These are phyloP conservation scores for Euryodendron excelsum DNA, from an alignment of 148 eudicot species.

Conservation along the genomic window DNA sequence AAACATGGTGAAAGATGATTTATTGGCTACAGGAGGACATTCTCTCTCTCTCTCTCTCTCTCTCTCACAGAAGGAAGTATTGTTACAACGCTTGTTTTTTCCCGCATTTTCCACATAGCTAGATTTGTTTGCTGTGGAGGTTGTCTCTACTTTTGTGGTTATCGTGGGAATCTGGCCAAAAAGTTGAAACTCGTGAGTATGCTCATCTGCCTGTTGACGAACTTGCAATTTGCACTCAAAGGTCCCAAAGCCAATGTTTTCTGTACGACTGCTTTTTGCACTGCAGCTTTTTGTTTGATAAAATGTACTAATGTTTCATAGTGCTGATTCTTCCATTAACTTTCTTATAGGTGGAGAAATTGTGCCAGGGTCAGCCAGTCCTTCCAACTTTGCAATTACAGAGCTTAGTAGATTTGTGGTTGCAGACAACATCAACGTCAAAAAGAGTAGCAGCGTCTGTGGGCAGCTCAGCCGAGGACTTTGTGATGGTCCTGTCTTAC, in stretches of 20 bases:
- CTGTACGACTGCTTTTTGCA: not conserved
- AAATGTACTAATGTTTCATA: not conserved
- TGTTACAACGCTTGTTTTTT: not conserved
- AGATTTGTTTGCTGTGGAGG: not conserved
- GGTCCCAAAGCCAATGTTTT: not conserved
- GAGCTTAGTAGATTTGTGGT: conserved; percentile 65
- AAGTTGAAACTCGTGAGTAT: not conserved
- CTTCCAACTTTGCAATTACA: conserved; percentile 50
- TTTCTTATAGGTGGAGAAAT: conserved; percentile 57
- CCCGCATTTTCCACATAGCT: not conserved
- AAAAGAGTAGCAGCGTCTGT: conserved; percentile 41
- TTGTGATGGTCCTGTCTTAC: conserved; percentile 65
- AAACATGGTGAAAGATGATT: too few relatives aligned
- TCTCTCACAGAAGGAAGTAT: not conserved
- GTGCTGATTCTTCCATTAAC: not conserved
- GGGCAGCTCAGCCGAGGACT: conserved; percentile 74
- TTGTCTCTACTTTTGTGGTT: not conserved
- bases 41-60: not conserved
- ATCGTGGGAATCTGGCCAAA: too few relatives aligned
- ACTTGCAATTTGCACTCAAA: not conserved
- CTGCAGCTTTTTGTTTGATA: not conserved
- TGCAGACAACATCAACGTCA: conserved; percentile 37
- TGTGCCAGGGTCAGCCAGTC: conserved; percentile 68
- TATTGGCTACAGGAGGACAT: not conserved
- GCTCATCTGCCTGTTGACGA: not conserved